These are phyloP conservation scores for Trichoderma sp. DNA, from an alignment of 2,329 filamentous ascomycete species.

Conservation along the genomic window DNA sequence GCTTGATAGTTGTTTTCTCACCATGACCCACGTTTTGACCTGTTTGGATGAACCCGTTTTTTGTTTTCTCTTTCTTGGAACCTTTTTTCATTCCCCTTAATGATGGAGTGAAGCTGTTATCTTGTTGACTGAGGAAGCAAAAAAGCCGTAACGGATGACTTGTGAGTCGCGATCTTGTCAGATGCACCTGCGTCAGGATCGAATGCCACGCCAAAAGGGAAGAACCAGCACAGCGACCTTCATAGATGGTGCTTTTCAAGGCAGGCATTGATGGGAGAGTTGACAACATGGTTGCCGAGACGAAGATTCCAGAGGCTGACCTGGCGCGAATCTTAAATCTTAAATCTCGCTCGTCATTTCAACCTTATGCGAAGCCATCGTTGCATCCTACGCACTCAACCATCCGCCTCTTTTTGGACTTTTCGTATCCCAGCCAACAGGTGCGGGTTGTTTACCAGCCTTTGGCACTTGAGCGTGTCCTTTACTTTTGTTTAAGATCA, in stretches of 20 bases:
- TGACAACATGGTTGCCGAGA: background rate
- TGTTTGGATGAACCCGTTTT: background rate
- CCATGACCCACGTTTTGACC: background rate
- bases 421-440: conserved; percentile 22
- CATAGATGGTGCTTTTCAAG: background rate
- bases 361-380: background rate
- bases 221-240: background rate
- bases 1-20: background rate
- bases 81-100: background rate
- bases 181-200: background rate
- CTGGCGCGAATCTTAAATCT: background rate
- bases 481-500: conserved; percentile 2
- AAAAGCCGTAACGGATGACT: background rate
- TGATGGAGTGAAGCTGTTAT: background rate
- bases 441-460: background rate
- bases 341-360: background rate
- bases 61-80: background rate
- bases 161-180: background rate
- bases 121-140: no score
- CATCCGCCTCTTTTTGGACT: conserved; percentile 23
- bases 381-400: background rate
- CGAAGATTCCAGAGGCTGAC: background rate
- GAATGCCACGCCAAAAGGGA: background rate
- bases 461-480: conserved; percentile 4
- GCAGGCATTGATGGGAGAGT: background rate